Base-by-base conservation (phyloP, 208 protist species). In the Crithidia brevicula region DNA sequence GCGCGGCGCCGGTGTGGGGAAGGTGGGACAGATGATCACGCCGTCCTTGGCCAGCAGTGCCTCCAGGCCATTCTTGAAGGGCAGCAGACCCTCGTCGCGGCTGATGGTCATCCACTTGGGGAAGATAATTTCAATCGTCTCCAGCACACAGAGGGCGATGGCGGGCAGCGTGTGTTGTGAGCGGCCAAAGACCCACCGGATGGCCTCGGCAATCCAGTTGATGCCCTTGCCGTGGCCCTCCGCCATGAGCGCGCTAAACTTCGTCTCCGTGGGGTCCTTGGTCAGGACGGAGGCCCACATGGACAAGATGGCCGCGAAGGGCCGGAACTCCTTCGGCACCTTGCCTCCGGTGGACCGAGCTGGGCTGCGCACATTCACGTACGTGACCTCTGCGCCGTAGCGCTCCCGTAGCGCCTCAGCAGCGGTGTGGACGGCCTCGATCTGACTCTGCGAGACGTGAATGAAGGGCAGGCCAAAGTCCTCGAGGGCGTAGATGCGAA, bases 401-500 rank as follows among this genome's bases (percentile, higher is more conserved):
- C 62, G 68, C 20, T 73, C 46, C 13, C 83, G 71, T 23, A 95
- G 77, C 23, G 70, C 76, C 64, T 78, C 83, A 8, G 81, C 87
- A 3, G 83, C 87, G 9, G 67, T 45, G 68, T 81, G 81, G 31
- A 93, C 79, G 13, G 87, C 83, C 16, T 83, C 81, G 10, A 85
- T 80, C 70, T 93, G 61, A 15, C 73, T 77, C 51, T 59, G 25
- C n/a, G 76, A 81, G 3, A 88, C 82, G 22, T 64, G 47, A n/a
- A 93, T 81, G 25, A 76, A 62, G 10, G 67, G 76, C n/a, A 90
- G 50, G 34, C 85, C 85, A 57, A 78, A 93, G 68, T 95, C 90
- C 75, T 93, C 85, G 22, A 95, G 62, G n/a, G 87, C 87, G 72
- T 79, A 95, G 25, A 95, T 79, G 33, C 83, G 85, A 40, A 95